Base-by-base conservation (phyloP, 106 monocot genomes). In the Amphibolis antarctica region DNA sequence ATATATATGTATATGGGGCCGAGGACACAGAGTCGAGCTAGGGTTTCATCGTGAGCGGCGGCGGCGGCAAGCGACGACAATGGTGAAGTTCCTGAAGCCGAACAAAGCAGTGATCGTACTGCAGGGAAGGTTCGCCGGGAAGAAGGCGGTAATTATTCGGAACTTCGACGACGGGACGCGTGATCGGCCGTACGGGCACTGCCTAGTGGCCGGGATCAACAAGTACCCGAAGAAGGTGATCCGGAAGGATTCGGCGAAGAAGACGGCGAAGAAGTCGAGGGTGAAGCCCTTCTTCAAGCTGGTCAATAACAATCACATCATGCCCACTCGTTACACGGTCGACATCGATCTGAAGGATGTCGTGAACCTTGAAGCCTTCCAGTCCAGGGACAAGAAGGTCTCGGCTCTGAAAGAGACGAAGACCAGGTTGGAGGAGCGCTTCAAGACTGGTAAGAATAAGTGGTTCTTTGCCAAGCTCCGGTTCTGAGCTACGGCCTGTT, bases 221-320 rank as follows among this genome's bases (percentile, higher is more conserved):
- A 75, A 75, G 69, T 75, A 75, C 46, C 75, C 75, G 20, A 75
- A 75, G 64, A 75, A 69, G 75, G 75, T 75, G 20, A 75, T 75
- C 63, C 68, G 75, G 47, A 75, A 75, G 75, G 75, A 75, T 23
- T 75, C 75, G n/a, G 27, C 75, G 22, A 69, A 69, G 24, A 75
- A 75, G 45, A 75, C 53, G 27, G 56, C 69, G 63, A 83, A 79
- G 64, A 83, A 83, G 61, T 83, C 83, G 13, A 44, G 83, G 24
- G 83, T 83, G 60, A 83, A 79, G 69, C 62, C 69, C 48, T 75
- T 75, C 64, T 30, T 69, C 51, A 75, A 75, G 46, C 75, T 75
- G 63, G 79, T 83, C 30, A 83, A 83, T 73, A 79, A 83, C 73
- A 76, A 66, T 36, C 83, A 83, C 75, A 69, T 83, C 43, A 83